Conservation (phyloP, 805 yeast species). For the Yamadazyma kitorensis region DNA sequence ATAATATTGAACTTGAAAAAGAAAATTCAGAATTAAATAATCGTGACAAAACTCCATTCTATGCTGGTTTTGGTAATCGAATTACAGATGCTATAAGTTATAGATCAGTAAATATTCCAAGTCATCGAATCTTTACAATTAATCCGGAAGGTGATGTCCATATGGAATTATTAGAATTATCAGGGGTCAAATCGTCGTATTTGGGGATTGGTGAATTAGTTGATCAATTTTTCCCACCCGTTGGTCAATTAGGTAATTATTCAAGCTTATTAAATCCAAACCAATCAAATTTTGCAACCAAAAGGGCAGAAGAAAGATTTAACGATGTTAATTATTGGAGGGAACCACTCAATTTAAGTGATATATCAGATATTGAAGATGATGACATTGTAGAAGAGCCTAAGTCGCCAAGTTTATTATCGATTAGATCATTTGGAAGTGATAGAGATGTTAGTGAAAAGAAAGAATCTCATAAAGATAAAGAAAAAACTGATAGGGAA, state of each 20-base stretch:
- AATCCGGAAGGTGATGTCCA: conserved; percentile 97
- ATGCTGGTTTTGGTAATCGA: conserved; percentile 96
- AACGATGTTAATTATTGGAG: conserved; percentile 94
- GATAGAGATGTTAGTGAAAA: conserved; percentile 7
- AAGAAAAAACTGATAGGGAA: conserved; percentile 15
- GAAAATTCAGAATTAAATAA: conserved; percentile 15
- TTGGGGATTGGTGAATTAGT: conserved; percentile 89
- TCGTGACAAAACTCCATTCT: conserved; percentile 73
- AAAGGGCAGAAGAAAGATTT: conserved; percentile 52
- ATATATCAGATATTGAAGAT: conserved; percentile 51
- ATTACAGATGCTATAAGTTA: conserved; percentile 96
- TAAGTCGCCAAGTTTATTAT: conserved; percentile 16
- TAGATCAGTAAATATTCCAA: conserved; percentile 89
- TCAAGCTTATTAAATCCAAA: conserved; percentile 11
- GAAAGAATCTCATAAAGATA: conserved; percentile 6
- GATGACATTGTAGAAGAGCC: conserved; percentile 19
- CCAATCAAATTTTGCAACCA: conserved; percentile 3
- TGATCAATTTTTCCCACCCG: conserved; percentile 95
- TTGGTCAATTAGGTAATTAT: conserved; percentile 29
- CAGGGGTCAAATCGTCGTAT: conserved; percentile 88
- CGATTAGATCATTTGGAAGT: conserved; percentile 14
- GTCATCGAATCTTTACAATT: conserved; percentile 91
- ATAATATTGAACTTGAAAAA: conserved; percentile 1
- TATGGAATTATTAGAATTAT: conserved; percentile 91
- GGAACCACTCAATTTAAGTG: conserved; percentile 69